Evolutionary conservation across 345 rosid genomes (phyloP), one percentile per base, ranked within the genome.

Genomic region (Salix exigua): DNA sequence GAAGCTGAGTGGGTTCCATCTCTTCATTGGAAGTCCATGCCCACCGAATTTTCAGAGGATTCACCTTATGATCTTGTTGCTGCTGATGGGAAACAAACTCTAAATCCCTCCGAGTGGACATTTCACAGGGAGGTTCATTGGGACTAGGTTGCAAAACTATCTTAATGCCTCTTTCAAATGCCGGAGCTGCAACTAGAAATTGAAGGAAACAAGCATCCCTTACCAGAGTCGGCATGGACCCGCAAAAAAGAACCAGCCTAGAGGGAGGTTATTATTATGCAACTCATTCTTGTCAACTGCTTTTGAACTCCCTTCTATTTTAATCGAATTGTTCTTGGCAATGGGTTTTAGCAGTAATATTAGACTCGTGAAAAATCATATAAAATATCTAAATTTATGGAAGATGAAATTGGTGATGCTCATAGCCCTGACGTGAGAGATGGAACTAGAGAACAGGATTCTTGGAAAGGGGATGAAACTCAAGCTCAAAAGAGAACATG

Each of bases 11-110:
- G 99, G 99, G 72, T 64, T 78, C 97, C 98, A 10, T 90, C 94
- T 73, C 91, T 96, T 8, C 89, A 92, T 83, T 94, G 99, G 98
- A 94, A 92, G 81, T 84, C 94, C 18, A 88, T 94, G 92, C 91
- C 95, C 7, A 87, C 97, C 0, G 97, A 96, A 85, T 96, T 94
- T 76, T 21, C 96, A 0, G 97, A 96, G 71, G 86, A 94, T 74
- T 96, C 97, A 0, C 84, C 93, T 0, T 90, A 85, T 73, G 91
- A 94, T 85, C 93, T 91, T 40, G 97, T 94, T 8, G 88, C 92
- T 10, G 96, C 97, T 0, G 91, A 94, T 78, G 97, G 96, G 40
- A 85, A 87, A 81, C 83, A 67, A 18, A 94, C 98, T 0, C 66
- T 93, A 25, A 96, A 94, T 79, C 85, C 97, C 6, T 90, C 95